These are phyloP conservation scores for Pseudogymnoascus sp. DNA, from an alignment of 2,329 filamentous ascomycete genomes.

Conservation along the genomic window DNA sequence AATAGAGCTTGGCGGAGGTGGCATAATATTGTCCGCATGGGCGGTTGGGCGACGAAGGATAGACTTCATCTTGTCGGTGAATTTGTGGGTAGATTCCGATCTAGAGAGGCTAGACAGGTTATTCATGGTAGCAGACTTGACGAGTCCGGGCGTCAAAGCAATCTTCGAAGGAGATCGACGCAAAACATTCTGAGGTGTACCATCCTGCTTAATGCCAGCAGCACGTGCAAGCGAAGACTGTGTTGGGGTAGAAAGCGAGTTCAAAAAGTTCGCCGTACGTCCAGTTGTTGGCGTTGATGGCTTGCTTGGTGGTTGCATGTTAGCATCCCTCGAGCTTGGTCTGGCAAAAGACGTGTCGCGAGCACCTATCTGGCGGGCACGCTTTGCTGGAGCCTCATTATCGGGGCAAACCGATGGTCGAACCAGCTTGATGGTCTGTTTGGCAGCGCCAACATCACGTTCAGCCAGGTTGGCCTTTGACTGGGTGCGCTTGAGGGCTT, in stretches of 20 bases:
- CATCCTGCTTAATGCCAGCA: slow-evolving; percentile 48
- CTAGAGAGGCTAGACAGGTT: slow-evolving; percentile 30
- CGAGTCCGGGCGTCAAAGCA: slow-evolving; percentile 38
- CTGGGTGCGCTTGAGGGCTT: slow-evolving; percentile 44
- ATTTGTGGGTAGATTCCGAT: slow-evolving; percentile 20
- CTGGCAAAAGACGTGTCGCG: slow-evolving; percentile 65
- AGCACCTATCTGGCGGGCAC: slow-evolving; percentile 57
- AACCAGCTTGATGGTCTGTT: slow-evolving; percentile 20
- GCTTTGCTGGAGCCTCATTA: slow-evolving; percentile 53
- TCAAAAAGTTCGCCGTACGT: slow-evolving; percentile 40
- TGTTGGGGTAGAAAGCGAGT: slow-evolving; percentile 68
- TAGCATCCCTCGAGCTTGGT: slow-evolving; percentile 47
- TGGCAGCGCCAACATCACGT: slow-evolving; percentile 40
- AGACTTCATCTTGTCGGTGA: slow-evolving; percentile 48
- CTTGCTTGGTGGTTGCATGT: slow-evolving; percentile 45
- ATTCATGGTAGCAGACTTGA: slow-evolving; percentile 48
- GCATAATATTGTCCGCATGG: slow-evolving; percentile 19
- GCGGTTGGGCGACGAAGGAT: slow-evolving; percentile 40
- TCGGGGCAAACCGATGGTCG: slow-evolving; percentile 20
- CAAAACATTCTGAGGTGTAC: slow-evolving; percentile 39
- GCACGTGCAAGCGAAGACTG: slow-evolving; percentile 64
- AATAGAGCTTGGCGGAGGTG: slow-evolving; percentile 18
- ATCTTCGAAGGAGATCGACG: slow-evolving; percentile 24
- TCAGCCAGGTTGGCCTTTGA: slow-evolving; percentile 63
- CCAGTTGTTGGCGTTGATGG: slow-evolving; percentile 37